Evolutionary conservation across 176 grass and related monocot species (phyloP).

Genomic region (Oryza officinalis): DNA sequence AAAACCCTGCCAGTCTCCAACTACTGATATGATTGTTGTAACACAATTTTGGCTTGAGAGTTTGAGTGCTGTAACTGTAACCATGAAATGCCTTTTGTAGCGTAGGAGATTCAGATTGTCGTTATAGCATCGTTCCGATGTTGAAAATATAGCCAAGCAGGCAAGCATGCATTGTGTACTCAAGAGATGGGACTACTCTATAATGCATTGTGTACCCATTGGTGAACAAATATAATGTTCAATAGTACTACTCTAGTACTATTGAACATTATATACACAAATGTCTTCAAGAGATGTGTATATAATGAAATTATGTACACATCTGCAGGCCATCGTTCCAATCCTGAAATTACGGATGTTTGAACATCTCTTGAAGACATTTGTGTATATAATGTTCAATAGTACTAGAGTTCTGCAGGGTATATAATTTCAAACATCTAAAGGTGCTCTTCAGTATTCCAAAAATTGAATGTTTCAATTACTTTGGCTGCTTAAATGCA

Average conservation of each 20-base stretch:
- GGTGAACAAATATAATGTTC: too few species aligned
- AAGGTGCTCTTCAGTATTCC: neutral
- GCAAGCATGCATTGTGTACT: neutral
- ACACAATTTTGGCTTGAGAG: neutral
- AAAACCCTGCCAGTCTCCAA: neutral
- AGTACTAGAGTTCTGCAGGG: too few species aligned
- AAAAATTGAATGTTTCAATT: neutral
- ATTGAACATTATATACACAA: neutral
- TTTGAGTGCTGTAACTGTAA: neutral
- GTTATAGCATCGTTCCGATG: neutral
- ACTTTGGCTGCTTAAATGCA: neutral
- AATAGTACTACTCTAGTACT: neutral
- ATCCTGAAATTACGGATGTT: too few species aligned
- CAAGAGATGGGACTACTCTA: too few species aligned
- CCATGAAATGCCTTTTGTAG: neutral
- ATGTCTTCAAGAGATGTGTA: neutral
- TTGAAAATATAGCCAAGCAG: neutral
- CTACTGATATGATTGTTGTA: neutral
- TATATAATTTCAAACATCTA: too few species aligned
- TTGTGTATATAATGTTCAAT: too few species aligned
- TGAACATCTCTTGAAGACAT: too few species aligned
- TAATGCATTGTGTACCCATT: conserved; percentile 1
- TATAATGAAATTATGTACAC: too few species aligned
- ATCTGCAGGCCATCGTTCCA: too few species aligned
- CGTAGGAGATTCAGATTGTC: neutral